These are phyloP conservation scores for Stenocarpella maydis DNA, from an alignment of 2,329 filamentous ascomycete species.

Conservation along the genomic window DNA sequence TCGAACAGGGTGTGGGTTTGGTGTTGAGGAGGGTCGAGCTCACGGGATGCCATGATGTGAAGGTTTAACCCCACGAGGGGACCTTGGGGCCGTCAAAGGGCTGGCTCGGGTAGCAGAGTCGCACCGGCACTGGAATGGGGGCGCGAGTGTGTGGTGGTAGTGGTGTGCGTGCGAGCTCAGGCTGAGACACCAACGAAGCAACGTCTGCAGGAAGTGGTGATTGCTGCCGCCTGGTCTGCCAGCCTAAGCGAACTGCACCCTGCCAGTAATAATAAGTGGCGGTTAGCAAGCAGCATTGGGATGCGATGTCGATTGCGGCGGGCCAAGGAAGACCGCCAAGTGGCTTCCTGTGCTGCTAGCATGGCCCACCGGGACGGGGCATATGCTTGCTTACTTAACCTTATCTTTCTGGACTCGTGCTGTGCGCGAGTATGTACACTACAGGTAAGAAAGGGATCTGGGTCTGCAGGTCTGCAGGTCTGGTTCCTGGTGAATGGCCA, in stretches of 20 bases:
- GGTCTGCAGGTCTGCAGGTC: neutral
- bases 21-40: conserved; percentile 32
- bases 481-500: neutral
- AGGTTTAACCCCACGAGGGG: conserved; percentile 28
- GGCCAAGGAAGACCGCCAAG: conserved; percentile 27
- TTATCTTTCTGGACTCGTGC: neutral
- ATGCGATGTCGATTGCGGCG: conserved; percentile 29
- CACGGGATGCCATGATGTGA: conserved; percentile 46
- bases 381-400: conserved; percentile 12
- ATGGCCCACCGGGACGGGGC: conserved; percentile 20
- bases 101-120: conserved; percentile 24
- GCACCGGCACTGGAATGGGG: conserved; percentile 4
- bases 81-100: conserved; percentile 28
- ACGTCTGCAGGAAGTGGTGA: conserved; percentile 11
- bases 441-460: conserved; percentile 2
- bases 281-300: conserved; percentile 23
- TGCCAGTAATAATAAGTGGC: conserved; percentile 19
- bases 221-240: conserved; percentile 24
- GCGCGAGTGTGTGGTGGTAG: conserved; percentile 1
- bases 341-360: conserved; percentile 17
- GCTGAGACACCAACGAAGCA: conserved; percentile 23
- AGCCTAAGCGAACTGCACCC: conserved; percentile 26
- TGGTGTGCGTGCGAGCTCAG: conserved; percentile 11
- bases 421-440: no score
- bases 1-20: conserved; percentile 2